phyloP scores from a whole-genome alignment of 495 filamentous ascomycete species.

The Entonaema liquescens region DNA sequence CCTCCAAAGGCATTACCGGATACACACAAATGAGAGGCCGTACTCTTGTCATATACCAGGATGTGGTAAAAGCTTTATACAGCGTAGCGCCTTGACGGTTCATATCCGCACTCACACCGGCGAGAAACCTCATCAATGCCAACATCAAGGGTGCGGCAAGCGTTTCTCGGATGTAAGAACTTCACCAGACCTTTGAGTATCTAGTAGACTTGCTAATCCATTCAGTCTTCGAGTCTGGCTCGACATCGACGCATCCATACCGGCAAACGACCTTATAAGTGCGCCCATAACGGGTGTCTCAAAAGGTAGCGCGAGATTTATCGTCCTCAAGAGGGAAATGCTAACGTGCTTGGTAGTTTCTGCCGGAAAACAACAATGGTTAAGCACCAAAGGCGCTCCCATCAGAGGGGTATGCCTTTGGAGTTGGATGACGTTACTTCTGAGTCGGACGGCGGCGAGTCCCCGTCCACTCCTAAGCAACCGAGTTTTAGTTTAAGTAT shows the following conservation, averaged over 20 bases:
- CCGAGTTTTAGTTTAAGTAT: too few species aligned
- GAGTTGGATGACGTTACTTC: constrained; percentile 64
- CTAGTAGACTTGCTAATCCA: constrained; percentile 50
- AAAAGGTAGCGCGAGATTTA: constrained; percentile 69
- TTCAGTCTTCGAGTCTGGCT: constrained; percentile 85
- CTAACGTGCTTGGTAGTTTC: constrained; percentile 65
- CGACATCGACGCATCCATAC: constrained; percentile 88
- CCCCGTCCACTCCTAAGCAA: constrained; percentile 56
- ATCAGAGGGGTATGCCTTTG: constrained; percentile 67
- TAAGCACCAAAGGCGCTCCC: constrained; percentile 78
- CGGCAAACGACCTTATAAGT: constrained; percentile 85
- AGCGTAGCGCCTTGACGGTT: constrained; percentile 85
- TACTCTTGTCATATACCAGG: constrained; percentile 74
- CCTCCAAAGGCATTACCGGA: constrained; percentile 85
- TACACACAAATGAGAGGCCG: constrained; percentile 89
- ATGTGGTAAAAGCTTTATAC: constrained; percentile 91
- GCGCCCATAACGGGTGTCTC: constrained; percentile 77
- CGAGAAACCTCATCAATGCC: constrained; percentile 88
- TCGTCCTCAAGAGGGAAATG: not conserved
- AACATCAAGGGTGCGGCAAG: constrained; percentile 81
- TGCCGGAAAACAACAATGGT: constrained; percentile 89
- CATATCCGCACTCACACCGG: constrained; percentile 89
- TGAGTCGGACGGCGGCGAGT: constrained; percentile 62
- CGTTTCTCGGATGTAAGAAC: constrained; percentile 83
- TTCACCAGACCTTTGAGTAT: not conserved